These are phyloP conservation scores for Lavandula angustifolia DNA, from an alignment of 257 asterid genomes.

Conservation along the genomic window DNA sequence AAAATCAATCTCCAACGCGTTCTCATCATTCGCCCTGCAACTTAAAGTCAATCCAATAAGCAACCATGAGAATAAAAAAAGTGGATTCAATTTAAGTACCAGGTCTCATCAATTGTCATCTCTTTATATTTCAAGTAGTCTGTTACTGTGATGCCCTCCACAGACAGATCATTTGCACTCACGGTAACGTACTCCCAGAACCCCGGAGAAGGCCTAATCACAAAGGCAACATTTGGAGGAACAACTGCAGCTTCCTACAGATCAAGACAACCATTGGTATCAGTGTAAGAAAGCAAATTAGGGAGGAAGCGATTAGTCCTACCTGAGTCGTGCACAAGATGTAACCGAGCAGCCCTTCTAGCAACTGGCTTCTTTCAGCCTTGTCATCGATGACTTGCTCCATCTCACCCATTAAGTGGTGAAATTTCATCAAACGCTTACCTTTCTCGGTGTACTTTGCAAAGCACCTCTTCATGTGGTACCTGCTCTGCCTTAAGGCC, in stretches of 20 bases:
- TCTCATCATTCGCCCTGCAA: constrained; percentile 88
- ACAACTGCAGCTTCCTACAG: constrained; percentile 87
- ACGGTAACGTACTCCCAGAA: constrained; percentile 91
- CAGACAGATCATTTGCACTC: constrained; percentile 72
- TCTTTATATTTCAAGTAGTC: constrained; percentile 88
- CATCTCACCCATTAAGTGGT: constrained; percentile 74
- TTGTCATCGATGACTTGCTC: constrained; percentile 73
- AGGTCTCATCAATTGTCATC: constrained; percentile 62
- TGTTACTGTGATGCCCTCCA: constrained; percentile 67
- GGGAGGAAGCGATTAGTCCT: not conserved
- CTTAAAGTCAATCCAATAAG: not conserved
- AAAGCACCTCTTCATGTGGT: constrained; percentile 90
- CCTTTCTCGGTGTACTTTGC: constrained; percentile 73
- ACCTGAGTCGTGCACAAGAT: constrained; percentile 91
- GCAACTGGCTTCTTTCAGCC: constrained; percentile 58
- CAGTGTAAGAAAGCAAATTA: constrained; percentile 1
- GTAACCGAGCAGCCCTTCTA: constrained; percentile 84
- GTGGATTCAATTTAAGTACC: constrained; percentile 42
- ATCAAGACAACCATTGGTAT: not conserved
- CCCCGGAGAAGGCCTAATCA: constrained; percentile 85
- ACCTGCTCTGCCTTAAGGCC: constrained; percentile 82
- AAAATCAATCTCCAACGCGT: constrained; percentile 82
- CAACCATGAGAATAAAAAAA: not conserved
- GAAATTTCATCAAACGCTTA: constrained; percentile 64
- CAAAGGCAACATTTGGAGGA: constrained; percentile 85